Evolutionary conservation across 176 grass and related monocot genomes (phyloP).

Genomic region (Avena atlantica): DNA sequence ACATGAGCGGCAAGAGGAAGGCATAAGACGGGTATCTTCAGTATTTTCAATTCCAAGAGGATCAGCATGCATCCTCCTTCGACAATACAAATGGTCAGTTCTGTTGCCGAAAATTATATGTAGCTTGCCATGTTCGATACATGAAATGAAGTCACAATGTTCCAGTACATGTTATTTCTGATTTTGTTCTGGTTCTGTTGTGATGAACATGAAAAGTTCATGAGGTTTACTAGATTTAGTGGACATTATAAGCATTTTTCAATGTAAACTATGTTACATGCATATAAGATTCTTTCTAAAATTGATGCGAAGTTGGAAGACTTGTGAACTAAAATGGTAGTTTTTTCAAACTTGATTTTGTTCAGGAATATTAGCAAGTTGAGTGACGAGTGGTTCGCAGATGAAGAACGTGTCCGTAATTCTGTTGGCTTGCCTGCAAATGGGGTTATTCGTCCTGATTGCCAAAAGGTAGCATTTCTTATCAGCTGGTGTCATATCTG

Average conservation of each 20-base stretch:
- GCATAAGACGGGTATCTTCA: slow-evolving; percentile 58
- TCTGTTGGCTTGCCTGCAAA: slow-evolving; percentile 34
- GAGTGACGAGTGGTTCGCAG: slow-evolving; percentile 83
- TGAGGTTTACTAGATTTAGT: slow-evolving; percentile 12
- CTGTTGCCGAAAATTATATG: not conserved
- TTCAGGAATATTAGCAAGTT: slow-evolving; percentile 47
- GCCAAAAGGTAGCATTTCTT: slow-evolving; percentile 21
- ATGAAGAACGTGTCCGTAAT: slow-evolving; percentile 74
- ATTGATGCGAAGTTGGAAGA: slow-evolving; percentile 1
- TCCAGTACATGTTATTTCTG: slow-evolving; percentile 19
- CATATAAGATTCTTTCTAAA: not conserved
- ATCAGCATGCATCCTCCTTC: slow-evolving; percentile 75
- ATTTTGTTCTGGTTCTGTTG: not conserved
- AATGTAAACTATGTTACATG: slow-evolving; percentile 9
- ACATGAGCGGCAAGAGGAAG: slow-evolving; percentile 63
- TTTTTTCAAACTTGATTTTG: not conserved
- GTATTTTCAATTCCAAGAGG: slow-evolving; percentile 69
- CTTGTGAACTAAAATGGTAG: slow-evolving; percentile 6
- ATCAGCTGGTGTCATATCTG: slow-evolving; percentile 8
- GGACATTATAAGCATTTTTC: slow-evolving; percentile 12
- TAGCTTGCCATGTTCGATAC: not conserved
- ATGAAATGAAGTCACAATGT: slow-evolving; percentile 9
- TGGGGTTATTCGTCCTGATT: slow-evolving; percentile 7
- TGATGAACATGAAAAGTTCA: not conserved
- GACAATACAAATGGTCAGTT: slow-evolving; percentile 83